Percentiles rank a stretch among this genome's conserved stretches.
Conservation (phyloP, 2,329 filamentous ascomycete genomes). For the Colletotrichum trifolii region DNA sequence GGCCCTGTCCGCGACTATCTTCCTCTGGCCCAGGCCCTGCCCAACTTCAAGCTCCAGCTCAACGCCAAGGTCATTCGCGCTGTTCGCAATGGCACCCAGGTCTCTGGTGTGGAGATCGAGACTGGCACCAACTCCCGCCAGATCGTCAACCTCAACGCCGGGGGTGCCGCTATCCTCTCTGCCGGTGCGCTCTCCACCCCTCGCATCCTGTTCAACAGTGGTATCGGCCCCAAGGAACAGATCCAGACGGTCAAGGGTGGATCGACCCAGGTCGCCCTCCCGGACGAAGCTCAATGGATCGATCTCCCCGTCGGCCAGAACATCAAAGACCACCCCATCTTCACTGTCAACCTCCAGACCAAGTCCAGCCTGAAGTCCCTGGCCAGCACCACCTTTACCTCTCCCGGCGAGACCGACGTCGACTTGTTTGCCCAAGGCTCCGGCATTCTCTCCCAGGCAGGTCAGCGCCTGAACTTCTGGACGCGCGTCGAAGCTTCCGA, state of each 20-base stretch:
- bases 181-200: slow-evolving; percentile 38
- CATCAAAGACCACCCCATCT: slow-evolving; percentile 49
- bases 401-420: slow-evolving; percentile 43
- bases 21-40: slow-evolving; percentile 44
- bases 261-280: slow-evolving; percentile 41
- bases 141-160: slow-evolving; percentile 39
- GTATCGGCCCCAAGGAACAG: slow-evolving; percentile 62
- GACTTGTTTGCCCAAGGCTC: slow-evolving; percentile 48
- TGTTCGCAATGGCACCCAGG: slow-evolving; percentile 43
- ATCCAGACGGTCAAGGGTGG: slow-evolving; percentile 61
- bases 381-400: slow-evolving; percentile 23
- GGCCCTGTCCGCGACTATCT: slow-evolving; percentile 50
- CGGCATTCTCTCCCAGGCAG: slow-evolving; percentile 56
- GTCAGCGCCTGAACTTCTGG: slow-evolving; percentile 60
- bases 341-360: slow-evolving; percentile 44
- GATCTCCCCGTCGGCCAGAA: slow-evolving; percentile 56
- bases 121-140: slow-evolving; percentile 34
- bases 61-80: slow-evolving; percentile 39
- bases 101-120: slow-evolving; percentile 47
- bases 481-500: slow-evolving; percentile 54
- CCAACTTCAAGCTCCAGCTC: slow-evolving; percentile 51
- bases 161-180: slow-evolving; percentile 37
- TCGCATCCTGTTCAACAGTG: slow-evolving; percentile 67
- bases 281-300: slow-evolving; percentile 42
- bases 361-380: slow-evolving; percentile 39